Percentiles rank a stretch among this genome's conserved stretches.
These are phyloP conservation scores for Eragrostis nindensis DNA, from an alignment of 176 grass and related monocot species.

Conservation along the genomic window DNA sequence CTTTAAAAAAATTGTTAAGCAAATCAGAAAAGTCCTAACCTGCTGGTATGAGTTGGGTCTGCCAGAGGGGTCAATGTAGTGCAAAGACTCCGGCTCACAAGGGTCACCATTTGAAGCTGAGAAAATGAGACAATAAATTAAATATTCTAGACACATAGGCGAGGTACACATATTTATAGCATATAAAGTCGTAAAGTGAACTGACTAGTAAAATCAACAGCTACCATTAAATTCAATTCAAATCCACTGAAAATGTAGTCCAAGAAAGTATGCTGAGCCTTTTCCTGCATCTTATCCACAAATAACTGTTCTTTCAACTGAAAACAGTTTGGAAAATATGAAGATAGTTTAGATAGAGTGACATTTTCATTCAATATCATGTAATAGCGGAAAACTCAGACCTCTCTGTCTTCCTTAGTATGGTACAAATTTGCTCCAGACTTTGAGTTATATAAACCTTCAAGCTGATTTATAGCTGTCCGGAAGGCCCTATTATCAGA, in stretches of 20 bases:
- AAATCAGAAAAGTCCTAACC: conserved; percentile 41
- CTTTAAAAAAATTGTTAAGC: conserved; percentile 10
- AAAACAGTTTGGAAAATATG: conserved; percentile 21
- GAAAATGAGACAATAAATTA: conserved; percentile 22
- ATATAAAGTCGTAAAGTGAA: conserved; percentile 13
- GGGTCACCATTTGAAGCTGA: conserved; percentile 96
- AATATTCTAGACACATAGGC: not conserved
- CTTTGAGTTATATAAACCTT: conserved; percentile 48
- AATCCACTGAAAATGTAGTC: conserved; percentile 96
- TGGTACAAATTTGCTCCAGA: conserved; percentile 68
- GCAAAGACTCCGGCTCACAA: conserved; percentile 66
- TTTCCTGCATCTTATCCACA: conserved; percentile 77
- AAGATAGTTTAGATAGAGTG: conserved; percentile 22
- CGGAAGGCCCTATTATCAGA: conserved; percentile 70
- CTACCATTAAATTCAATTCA: conserved; percentile 98
- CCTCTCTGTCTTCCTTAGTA: conserved; percentile 70
- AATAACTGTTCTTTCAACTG: conserved; percentile 92
- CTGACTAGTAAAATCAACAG: conserved; percentile 95
- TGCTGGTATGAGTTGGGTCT: conserved; percentile 94
- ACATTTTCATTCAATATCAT: conserved; percentile 12
- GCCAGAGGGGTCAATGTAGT: conserved; percentile 91
- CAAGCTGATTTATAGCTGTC: conserved; percentile 66
- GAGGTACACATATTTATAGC: conserved; percentile 1
- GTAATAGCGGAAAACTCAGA: conserved; percentile 4
- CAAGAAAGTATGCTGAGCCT: conserved; percentile 92